Evolutionary conservation across 768 basidiomycete species (phyloP).

Genomic region (Vararia minispora): DNA sequence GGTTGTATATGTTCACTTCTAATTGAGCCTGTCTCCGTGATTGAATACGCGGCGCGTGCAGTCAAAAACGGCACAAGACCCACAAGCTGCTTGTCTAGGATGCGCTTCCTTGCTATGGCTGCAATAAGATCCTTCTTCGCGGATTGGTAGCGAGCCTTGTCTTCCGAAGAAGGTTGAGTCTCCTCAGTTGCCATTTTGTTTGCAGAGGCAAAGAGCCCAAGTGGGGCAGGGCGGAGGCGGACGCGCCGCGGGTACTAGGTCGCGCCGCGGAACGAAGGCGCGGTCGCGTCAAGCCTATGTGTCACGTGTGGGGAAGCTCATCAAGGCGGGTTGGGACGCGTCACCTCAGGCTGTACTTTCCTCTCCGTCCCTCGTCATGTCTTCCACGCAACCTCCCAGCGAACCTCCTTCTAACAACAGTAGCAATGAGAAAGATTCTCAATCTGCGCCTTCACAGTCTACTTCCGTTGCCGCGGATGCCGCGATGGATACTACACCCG

Average conservation of each 20-base stretch:
- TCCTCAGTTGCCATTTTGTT: constrained; percentile 28
- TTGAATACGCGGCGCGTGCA: background rate
- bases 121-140: constrained; percentile 66
- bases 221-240: too few species aligned
- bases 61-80: constrained; percentile 15
- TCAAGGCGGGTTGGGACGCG: too few species aligned
- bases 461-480: constrained; percentile 19
- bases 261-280: too few species aligned
- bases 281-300: too few species aligned
- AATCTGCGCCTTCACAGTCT: constrained; percentile 25
- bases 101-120: constrained; percentile 65
- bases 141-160: constrained; percentile 58
- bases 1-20: constrained; percentile 68
- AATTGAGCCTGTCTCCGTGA: constrained; percentile 47
- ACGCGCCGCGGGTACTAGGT: too few species aligned
- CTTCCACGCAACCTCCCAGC: constrained; percentile 43
- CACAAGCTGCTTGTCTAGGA: constrained; percentile 69
- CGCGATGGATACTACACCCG: constrained; percentile 68
- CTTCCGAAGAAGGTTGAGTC: constrained; percentile 42
- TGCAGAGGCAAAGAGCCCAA: too few species aligned
- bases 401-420: constrained; percentile 21
- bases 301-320: too few species aligned
- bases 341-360: background rate
- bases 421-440: constrained; percentile 38
- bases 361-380: constrained; percentile 26